phyloP scores from a whole-genome alignment of 495 filamentous ascomycete genomes.

The Aspergillus mulundensis region DNA sequence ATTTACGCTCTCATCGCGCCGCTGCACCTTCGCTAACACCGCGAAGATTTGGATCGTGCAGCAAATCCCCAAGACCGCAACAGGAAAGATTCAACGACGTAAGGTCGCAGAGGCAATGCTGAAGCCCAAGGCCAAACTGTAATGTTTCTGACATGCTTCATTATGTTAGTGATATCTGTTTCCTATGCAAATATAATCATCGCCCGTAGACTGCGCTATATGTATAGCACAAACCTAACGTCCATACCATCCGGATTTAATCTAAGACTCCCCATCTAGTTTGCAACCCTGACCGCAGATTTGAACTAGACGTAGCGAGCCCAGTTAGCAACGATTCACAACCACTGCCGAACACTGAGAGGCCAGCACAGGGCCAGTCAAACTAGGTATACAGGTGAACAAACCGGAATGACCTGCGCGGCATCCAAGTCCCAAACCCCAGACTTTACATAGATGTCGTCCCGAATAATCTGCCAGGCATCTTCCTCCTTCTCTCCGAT shows the following conservation, averaged over 20 bases:
- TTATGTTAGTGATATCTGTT: background rate
- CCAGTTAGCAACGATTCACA: background rate
- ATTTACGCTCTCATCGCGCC: constrained; percentile 3
- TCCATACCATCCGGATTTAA: background rate
- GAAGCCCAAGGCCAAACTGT: constrained; percentile 46
- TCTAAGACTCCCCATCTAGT: background rate
- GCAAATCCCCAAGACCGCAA: constrained; percentile 85
- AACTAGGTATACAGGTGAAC: constrained; percentile 10
- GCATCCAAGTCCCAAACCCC: constrained; percentile 85
- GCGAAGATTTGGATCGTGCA: constrained; percentile 69
- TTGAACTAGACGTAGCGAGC: constrained; percentile 26
- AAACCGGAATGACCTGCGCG: constrained; percentile 51
- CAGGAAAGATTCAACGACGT: constrained; percentile 77
- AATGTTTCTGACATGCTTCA: background rate
- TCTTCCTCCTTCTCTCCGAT: constrained; percentile 63
- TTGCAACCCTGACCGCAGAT: constrained; percentile 33
- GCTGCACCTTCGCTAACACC: background rate
- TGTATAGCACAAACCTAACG: background rate
- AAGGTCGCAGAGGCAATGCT: constrained; percentile 77
- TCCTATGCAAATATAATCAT: background rate
- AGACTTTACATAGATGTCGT: constrained; percentile 65
- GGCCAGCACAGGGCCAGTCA: too few species aligned
- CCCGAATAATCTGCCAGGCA: constrained; percentile 58
- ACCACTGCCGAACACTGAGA: background rate
- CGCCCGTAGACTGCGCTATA: background rate